Evolutionary conservation across 2,329 filamentous ascomycete genomes (phyloP), one percentile per base, ranked within the genome.

Genomic region (Raffaelea deltoideospora): DNA sequence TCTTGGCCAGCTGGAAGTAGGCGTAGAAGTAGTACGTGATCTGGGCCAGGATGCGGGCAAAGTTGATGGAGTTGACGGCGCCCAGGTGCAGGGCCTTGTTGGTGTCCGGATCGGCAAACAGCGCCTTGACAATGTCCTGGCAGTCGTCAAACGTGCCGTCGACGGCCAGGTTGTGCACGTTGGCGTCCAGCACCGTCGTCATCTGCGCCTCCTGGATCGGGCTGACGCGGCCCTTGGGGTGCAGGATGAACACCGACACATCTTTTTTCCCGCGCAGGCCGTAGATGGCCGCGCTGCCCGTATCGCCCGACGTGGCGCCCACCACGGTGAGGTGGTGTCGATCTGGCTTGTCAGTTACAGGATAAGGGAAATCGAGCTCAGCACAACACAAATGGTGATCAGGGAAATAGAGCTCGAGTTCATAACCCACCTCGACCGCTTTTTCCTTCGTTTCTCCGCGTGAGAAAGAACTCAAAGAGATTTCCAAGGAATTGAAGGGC

Each of bases 11-110:
- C 13, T 77, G 64, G 60, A 95, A 94, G 67, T 96, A 96, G 11
- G 90, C 77, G 58, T 90, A 69, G 65, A 95, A 93, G 67, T 94
- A 98, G 69, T 94, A 96, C 42, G 84, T 85, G 45, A 93, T 95
- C 63, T 98, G 90, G 11, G 90, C 88, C 27, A 98, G 71, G 48
- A 98, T 96, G 48, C 90, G 72, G 2, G 87, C 82, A 72, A 80
- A 95, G 63, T 96, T 96, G 63, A 96, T 96, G 32, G 82, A 90
- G 65, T 96, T 96, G 47, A 96, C 85, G 31, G 90, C 88, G 29
- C 82, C 88, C 31, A 96, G 78, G 47, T 84, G 85, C 52, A 88
- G 74, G 2, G 72, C 76, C 47, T 70, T 64, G 65, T 96, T 96
- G 54, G 83, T 80, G 38, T 86, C 76, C 3, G 79, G 66, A 50